phyloP scores from a whole-genome alignment of 2,329 filamentous ascomycete genomes.

The Microdochium nivale region DNA sequence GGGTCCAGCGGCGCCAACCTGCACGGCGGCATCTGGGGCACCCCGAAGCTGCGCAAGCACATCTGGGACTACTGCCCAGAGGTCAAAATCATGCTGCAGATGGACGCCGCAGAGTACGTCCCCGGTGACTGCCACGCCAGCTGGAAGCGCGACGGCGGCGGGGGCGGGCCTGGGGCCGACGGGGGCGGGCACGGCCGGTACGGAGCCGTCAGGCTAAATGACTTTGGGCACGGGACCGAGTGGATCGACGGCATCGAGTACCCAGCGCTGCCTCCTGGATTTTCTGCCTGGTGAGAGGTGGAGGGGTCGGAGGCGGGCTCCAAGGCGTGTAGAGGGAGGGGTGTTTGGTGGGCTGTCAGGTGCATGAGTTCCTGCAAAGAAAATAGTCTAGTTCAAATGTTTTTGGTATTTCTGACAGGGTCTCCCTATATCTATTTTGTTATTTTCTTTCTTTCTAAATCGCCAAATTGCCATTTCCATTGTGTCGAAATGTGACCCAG shows the following conservation, averaged over 20 bases:
- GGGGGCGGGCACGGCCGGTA: conserved; percentile 7
- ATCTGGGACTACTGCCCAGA: conserved; percentile 51
- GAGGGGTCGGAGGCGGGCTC: no score
- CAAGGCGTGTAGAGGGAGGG: no score
- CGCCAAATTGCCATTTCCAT: no score
- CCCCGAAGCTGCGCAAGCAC: conserved; percentile 33
- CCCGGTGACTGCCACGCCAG: conserved; percentile 34
- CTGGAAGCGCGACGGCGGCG: conserved; percentile 32
- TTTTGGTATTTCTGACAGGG: no score
- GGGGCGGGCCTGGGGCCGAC: conserved; percentile 11
- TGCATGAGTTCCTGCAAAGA: no score
- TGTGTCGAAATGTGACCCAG: no score
- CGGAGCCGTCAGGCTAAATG: conserved; percentile 8
- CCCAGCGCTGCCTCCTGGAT: conserved; percentile 25
- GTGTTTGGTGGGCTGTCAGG: no score
- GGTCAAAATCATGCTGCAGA: conserved; percentile 46
- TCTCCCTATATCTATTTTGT: no score
- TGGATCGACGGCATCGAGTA: conserved; percentile 31
- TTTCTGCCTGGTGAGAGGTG: conserved; percentile 21
- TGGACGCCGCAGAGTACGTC: conserved; percentile 43
- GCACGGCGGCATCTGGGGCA: conserved; percentile 39
- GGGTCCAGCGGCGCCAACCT: conserved; percentile 37
- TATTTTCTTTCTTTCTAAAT: no score
- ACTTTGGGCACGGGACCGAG: conserved; percentile 27
- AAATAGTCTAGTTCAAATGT: no score